Conservation (phyloP, 805 yeast species). For the Monosporozyma aerobia region DNA sequence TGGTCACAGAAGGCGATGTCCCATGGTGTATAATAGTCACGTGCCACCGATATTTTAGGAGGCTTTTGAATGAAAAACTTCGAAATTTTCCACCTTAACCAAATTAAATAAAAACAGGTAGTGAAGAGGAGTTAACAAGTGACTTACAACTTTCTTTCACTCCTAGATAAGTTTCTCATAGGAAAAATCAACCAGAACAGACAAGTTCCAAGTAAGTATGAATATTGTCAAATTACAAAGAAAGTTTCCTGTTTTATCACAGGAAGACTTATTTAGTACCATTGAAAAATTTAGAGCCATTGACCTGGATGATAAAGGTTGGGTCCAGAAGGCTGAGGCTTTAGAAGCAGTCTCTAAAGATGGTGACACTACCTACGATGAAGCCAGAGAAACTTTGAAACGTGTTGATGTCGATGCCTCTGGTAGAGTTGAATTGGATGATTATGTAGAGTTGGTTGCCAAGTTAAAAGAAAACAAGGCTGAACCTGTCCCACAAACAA, state of each 20-base stretch:
- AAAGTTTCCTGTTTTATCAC: slow-evolving; percentile 78
- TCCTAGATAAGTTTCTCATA: too few species aligned
- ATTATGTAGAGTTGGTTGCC: slow-evolving; percentile 76
- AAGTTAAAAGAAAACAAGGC: slow-evolving; percentile 49
- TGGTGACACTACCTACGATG: slow-evolving; percentile 82
- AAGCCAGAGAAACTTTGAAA: slow-evolving; percentile 87
- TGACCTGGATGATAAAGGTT: slow-evolving; percentile 87
- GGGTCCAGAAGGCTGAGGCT: slow-evolving; percentile 85
- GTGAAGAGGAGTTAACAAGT: background rate
- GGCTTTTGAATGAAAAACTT: background rate
- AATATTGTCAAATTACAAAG: slow-evolving; percentile 60
- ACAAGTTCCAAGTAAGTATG: slow-evolving; percentile 30
- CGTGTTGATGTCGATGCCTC: slow-evolving; percentile 89
- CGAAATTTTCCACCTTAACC: background rate
- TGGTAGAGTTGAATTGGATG: slow-evolving; percentile 94
- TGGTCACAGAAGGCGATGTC: background rate
- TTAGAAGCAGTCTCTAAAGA: slow-evolving; percentile 71
- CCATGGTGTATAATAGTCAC: background rate
- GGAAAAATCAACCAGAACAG: background rate
- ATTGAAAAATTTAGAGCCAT: slow-evolving; percentile 81
- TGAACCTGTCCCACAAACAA: slow-evolving; percentile 26
- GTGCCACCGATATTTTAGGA: background rate
- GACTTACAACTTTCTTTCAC: background rate
- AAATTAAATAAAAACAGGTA: background rate
- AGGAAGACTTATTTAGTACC: slow-evolving; percentile 75